These are phyloP conservation scores for Candida suzukii DNA, from an alignment of 805 yeast species.

Conservation along the genomic window DNA sequence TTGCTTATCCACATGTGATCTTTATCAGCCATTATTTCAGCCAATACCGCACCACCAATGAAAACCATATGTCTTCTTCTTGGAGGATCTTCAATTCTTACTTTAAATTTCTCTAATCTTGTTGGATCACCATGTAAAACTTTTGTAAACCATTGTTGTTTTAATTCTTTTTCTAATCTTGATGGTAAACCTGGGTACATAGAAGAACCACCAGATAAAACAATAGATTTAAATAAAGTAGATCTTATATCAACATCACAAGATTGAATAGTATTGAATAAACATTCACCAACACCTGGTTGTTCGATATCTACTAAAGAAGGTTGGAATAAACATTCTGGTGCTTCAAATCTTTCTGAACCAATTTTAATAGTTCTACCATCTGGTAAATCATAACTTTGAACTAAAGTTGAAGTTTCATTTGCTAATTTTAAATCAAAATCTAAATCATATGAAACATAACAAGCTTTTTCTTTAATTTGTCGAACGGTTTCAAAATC, in stretches of 20 bases:
- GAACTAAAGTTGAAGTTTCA: constrained; percentile 94
- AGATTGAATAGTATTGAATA: constrained; percentile 87
- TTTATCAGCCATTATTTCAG: constrained; percentile 96
- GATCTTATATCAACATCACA: constrained; percentile 94
- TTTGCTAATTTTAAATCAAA: constrained; percentile 81
- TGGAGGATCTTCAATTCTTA: constrained; percentile 96
- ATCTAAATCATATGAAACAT: constrained; percentile 89
- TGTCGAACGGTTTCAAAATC: constrained; percentile 98
- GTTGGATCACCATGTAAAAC: constrained; percentile 84
- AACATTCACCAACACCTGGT: constrained; percentile 90
- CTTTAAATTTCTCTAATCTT: constrained; percentile 86
- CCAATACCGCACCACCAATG: constrained; percentile 96
- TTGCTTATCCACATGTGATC: constrained; percentile 97
- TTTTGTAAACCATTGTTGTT: constrained; percentile 89
- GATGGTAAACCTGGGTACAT: constrained; percentile 99
- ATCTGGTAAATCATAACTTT: constrained; percentile 89
- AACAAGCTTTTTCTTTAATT: constrained; percentile 92
- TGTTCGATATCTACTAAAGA: constrained; percentile 91
- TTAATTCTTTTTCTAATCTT: constrained; percentile 89
- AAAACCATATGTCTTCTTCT: constrained; percentile 98
- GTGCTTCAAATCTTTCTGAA: constrained; percentile 93
- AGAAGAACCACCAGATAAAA: constrained; percentile 93
- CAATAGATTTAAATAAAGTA: constrained; percentile 84
- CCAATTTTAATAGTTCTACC: constrained; percentile 93
- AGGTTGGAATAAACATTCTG: constrained; percentile 96